phyloP scores from a whole-genome alignment of 176 grass and related monocot genomes.

The Chloris gayana region DNA sequence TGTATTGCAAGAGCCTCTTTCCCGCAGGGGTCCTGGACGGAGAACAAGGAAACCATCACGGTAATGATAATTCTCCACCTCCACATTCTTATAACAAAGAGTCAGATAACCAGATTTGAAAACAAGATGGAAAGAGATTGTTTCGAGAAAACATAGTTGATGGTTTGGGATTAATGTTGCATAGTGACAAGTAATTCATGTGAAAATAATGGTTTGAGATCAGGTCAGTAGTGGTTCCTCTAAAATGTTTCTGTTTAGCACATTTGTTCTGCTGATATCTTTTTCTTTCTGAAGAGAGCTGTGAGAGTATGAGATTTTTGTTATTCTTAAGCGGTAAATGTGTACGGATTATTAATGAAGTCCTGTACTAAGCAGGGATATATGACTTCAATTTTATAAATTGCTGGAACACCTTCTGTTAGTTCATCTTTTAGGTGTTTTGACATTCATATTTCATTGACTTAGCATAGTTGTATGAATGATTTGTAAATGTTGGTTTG shows the following conservation, averaged over 20 bases:
- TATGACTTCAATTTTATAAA: neutral
- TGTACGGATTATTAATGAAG: conserved; percentile 2
- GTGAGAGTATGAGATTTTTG: neutral
- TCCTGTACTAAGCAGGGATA: neutral
- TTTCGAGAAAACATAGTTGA: conserved; percentile 17
- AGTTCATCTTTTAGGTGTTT: no score
- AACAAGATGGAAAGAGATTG: conserved; percentile 32
- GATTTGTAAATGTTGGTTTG: neutral
- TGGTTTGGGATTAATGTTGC: neutral
- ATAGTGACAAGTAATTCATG: neutral
- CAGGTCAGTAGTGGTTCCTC: neutral
- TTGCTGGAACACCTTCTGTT: neutral
- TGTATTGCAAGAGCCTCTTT: conserved; percentile 42
- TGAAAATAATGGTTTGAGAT: neutral
- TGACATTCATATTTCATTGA: neutral
- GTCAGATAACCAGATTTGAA: neutral
- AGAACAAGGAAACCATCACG: conserved; percentile 55
- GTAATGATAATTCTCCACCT: conserved; percentile 36
- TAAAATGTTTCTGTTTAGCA: conserved; percentile 10
- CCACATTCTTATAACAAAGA: neutral
- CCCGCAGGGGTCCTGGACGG: conserved; percentile 28
- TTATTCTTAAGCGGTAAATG: neutral
- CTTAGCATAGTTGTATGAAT: conserved; percentile 11
- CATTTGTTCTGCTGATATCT: conserved; percentile 7
- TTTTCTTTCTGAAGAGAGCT: conserved; percentile 7